phyloP scores from a whole-genome alignment of 768 basidiomycete species.

The Pulveroboletus sp. region DNA sequence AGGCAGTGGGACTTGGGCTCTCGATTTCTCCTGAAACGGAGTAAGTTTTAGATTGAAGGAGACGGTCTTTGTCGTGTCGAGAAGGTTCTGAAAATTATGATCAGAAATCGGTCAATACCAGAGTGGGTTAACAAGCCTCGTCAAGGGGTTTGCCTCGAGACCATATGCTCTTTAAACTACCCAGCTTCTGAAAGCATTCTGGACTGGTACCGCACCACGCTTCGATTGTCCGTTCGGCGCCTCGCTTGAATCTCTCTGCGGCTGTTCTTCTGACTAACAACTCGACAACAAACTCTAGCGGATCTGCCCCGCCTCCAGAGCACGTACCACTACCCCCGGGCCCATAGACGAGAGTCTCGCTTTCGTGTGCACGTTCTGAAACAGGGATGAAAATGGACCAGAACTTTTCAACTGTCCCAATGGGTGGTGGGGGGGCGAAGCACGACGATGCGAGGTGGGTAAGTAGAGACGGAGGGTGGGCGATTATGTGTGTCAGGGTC shows the following conservation, averaged over 20 bases:
- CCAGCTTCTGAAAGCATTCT: constrained; percentile 48
- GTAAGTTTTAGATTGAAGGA: constrained; percentile 89
- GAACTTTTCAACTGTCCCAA: constrained; percentile 62
- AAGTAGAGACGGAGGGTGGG: constrained; percentile 70
- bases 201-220: constrained; percentile 49
- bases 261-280: constrained; percentile 45
- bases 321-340: constrained; percentile 44
- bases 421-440: constrained; percentile 65
- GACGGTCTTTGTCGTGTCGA: constrained; percentile 63
- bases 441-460: constrained; percentile 65
- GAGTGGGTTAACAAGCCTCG: constrained; percentile 27
- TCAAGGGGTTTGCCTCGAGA: constrained; percentile 30
- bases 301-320: constrained; percentile 30
- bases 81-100: constrained; percentile 28
- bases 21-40: constrained; percentile 69
- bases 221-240: constrained; percentile 56
- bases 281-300: constrained; percentile 57
- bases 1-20: constrained; percentile 81
- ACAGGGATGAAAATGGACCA: constrained; percentile 74
- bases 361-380: constrained; percentile 56
- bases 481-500: constrained; percentile 56
- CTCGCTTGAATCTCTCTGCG: constrained; percentile 45
- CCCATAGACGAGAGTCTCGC: constrained; percentile 58
- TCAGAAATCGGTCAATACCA: neutral
- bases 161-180: constrained; percentile 47